Evolutionary conservation across 139 green algal genomes (phyloP), one percentile per base, ranked within the genome.

Genomic region (Parachlorella kessleri): DNA sequence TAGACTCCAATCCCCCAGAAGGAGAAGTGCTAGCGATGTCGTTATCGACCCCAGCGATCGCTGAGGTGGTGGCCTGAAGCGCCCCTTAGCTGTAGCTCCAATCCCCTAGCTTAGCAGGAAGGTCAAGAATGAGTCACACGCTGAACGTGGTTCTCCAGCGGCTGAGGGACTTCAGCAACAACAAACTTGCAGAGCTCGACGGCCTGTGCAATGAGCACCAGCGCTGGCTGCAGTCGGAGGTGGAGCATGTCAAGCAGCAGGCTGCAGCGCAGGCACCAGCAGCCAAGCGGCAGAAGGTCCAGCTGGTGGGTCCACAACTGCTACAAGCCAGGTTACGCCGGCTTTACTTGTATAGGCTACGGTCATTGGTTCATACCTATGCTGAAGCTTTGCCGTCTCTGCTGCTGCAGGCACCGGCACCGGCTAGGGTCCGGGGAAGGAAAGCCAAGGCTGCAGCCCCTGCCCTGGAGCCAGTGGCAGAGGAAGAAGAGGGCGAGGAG

Each of bases 171-270:
- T 70, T 74, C 35, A 71, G 70, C 66, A 28, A 48, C 55, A 54
- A 33, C 53, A 78, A 78, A 70, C 66, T 84, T 26, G 70, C n/a
- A 2, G 73, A 79, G 66, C 40, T 84, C 3, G 78, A 84, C 2
- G 30, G 24, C 10, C 53, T 40, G 36, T 77, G 35, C 3, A 70
- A 79, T 41, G 65, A 77, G 38, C 70, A 84, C 59, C 30, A 48
- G 8, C 6, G 35, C 65, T 84, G 78, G 78, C 63, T 84, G 48
- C 37, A 24, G 2, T 28, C 70, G 8, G 78, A 70, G 2, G 59
- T 84, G 4, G 55, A 70, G 9, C 70, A 79, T n/a, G 78, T 75
- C 21, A 42, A 33, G 10, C 14, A 38, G 37, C 68, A 84, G 66
- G 55, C 78, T 32, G 73, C 68, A 1, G 78, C 54, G 18, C 75